These are phyloP conservation scores for Cryptococcus deneoformans DNA, from an alignment of 1,284 basidiomycete species.

Conservation along the genomic window DNA sequence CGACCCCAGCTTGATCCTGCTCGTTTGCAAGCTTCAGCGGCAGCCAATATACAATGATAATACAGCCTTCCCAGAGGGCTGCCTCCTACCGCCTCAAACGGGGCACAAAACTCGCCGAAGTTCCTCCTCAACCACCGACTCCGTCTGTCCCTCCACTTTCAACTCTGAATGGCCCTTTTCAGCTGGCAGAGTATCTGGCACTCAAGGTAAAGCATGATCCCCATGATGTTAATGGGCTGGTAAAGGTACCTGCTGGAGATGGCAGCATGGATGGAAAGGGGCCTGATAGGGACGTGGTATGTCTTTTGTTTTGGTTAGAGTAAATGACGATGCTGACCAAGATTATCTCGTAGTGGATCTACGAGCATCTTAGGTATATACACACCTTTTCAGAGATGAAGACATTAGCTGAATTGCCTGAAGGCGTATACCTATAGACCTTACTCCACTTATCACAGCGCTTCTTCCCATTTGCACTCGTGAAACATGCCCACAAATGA, in stretches of 20 bases:
- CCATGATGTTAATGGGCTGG: constrained; percentile 79
- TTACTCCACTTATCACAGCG: constrained; percentile 82
- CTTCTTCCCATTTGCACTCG: constrained; percentile 82
- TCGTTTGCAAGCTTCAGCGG: neutral
- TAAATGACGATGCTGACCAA: neutral
- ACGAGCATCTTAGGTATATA: constrained; percentile 81
- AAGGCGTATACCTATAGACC: constrained; percentile 87
- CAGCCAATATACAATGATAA: neutral
- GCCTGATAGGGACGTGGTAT: constrained; percentile 52
- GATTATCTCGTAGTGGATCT: constrained; percentile 67
- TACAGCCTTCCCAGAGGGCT: neutral
- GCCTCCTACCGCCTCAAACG: constrained; percentile 10
- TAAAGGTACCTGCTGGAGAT: constrained; percentile 61
- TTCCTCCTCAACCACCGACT: constrained; percentile 2
- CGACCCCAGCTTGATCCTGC: no score
- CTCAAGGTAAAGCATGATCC: constrained; percentile 79
- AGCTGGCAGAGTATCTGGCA: constrained; percentile 92
- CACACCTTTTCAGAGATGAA: constrained; percentile 31
- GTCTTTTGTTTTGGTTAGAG: constrained; percentile 7
- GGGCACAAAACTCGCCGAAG: constrained; percentile 24
- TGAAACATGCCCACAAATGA: constrained; percentile 89
- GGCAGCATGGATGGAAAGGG: constrained; percentile 48
- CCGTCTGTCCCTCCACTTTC: constrained; percentile 33
- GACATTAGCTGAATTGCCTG: neutral
- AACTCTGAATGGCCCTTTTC: constrained; percentile 78